Base-by-base conservation (phyloP, 768 basidiomycete genomes). In the Termitomyces sp. region DNA sequence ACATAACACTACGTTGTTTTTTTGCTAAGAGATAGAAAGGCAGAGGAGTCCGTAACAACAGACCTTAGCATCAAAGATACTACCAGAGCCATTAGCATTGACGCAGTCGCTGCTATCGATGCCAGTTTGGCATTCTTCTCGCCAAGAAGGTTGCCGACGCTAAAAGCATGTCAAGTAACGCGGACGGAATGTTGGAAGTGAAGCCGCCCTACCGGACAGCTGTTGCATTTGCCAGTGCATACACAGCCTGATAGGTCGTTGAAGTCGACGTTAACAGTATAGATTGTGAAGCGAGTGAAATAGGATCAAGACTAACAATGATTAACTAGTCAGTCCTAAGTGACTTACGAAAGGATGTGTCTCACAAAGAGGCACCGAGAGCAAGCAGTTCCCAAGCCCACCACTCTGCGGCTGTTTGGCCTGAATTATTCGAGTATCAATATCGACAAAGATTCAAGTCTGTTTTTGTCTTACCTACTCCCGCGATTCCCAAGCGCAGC, bases 331-430 rank as follows among this genome's bases (percentile, higher is more conserved):
- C 3, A 48, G n/a, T 34, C 22, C 22, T 12, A 15, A 13, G 50
- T 33, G 4, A 18, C 31, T 31, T 11, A 37, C 3, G 9, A 24
- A 41, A 24, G 20, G 36, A 11, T 9, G 4, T 24, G 9, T 67
- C 78, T 59, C 60, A 80, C 76, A 78, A 65, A 58, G 78, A 78
- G 4, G 81, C 81, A 18, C 75, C 79, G 3, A 83, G 73, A 27
- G 85, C 87, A 42, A 89, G 70, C 8, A 93, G 80, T 73, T 96
- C 94, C 95, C 95, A 95, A 39, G 89, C 87, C 94, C 94, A 98
- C 96, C 95, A 98, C 71, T 97, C 96, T 9, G 85, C 85, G 0
- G 91, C 91, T 5, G 83, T 86, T 70, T 93, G 93, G 1, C 85
- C 85, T 81, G 27, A 34, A 30, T n/a, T 3, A 34, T 20, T 22